These are phyloP conservation scores for Dactylellina leptospora DNA, from an alignment of 2,329 filamentous ascomycete species.

Conservation along the genomic window DNA sequence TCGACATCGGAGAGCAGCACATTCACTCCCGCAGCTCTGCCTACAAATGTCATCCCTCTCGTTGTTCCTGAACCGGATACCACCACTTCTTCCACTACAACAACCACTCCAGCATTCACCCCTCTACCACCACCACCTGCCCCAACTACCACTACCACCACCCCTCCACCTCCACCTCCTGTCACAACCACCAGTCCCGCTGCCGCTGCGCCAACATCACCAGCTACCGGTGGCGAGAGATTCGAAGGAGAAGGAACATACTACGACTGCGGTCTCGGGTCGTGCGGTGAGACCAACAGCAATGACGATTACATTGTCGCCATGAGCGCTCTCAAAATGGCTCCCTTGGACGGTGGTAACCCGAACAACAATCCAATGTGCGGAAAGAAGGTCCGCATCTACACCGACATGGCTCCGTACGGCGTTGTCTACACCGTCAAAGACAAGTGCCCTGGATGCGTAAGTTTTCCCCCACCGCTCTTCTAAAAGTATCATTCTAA, in stretches of 20 bases:
- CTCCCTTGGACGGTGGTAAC: constrained; percentile 29
- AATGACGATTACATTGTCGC: constrained; percentile 43
- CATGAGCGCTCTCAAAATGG: constrained; percentile 35
- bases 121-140: neutral
- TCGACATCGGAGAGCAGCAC: constrained; percentile 33
- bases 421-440: constrained; percentile 37
- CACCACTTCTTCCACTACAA: neutral
- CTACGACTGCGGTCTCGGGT: constrained; percentile 48
- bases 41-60: constrained; percentile 38
- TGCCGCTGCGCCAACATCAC: neutral
- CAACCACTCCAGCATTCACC: neutral
- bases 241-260: constrained; percentile 45
- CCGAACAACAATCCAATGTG: constrained; percentile 46
- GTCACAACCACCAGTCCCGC: constrained; percentile 13
- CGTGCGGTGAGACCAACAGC: constrained; percentile 31
- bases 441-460: constrained; percentile 52
- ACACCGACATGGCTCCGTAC: constrained; percentile 42
- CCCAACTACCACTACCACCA: constrained; percentile 2
- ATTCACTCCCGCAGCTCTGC: constrained; percentile 17
- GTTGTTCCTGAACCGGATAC: constrained; percentile 17
- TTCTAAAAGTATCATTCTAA: constrained; percentile 15
- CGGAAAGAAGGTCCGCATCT: constrained; percentile 41
- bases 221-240: constrained; percentile 9
- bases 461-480: constrained; percentile 22
- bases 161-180: constrained; percentile 16